phyloP scores from a whole-genome alignment of 2,329 filamentous ascomycete genomes.

The Fusarium penzigii region DNA sequence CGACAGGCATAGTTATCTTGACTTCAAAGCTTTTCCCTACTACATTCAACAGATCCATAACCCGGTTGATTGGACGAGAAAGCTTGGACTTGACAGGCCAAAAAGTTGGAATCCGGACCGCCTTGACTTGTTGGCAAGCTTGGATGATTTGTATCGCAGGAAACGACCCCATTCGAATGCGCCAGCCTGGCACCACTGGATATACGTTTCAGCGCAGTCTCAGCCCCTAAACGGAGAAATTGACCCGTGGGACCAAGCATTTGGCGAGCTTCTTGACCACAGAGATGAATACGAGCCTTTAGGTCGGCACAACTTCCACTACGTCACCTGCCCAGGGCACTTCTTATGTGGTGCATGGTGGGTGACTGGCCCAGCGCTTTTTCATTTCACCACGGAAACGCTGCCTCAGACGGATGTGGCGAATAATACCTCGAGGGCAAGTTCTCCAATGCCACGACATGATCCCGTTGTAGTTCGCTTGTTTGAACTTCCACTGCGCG shows the following conservation, averaged over 20 bases:
- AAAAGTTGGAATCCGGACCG: too few relatives aligned
- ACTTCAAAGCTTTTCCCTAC: too few relatives aligned
- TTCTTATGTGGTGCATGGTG: conserved; percentile 1
- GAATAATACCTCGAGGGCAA: too few relatives aligned
- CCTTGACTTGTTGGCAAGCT: too few relatives aligned
- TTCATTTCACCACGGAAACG: not conserved
- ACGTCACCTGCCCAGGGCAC: not conserved
- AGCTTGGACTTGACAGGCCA: too few relatives aligned
- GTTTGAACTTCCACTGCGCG: not conserved
- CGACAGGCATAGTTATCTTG: too few relatives aligned
- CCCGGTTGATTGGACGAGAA: too few relatives aligned
- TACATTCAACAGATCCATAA: too few relatives aligned
- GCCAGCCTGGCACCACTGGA: not conserved
- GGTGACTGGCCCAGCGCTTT: conserved; percentile 1
- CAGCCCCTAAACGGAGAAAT: not conserved
- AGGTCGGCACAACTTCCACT: conserved; percentile 1
- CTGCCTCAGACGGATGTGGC: too few relatives aligned
- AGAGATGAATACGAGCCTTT: not conserved
- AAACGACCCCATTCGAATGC: too few relatives aligned
- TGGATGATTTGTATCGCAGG: too few relatives aligned
- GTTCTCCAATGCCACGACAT: not conserved
- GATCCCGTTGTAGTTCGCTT: not conserved
- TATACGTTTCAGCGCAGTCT: not conserved
- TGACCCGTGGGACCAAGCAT: conserved; percentile 1
- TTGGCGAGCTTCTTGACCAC: not conserved